phyloP scores from a whole-genome alignment of 2,329 filamentous ascomycete genomes.

The Exophiala bonariae region DNA sequence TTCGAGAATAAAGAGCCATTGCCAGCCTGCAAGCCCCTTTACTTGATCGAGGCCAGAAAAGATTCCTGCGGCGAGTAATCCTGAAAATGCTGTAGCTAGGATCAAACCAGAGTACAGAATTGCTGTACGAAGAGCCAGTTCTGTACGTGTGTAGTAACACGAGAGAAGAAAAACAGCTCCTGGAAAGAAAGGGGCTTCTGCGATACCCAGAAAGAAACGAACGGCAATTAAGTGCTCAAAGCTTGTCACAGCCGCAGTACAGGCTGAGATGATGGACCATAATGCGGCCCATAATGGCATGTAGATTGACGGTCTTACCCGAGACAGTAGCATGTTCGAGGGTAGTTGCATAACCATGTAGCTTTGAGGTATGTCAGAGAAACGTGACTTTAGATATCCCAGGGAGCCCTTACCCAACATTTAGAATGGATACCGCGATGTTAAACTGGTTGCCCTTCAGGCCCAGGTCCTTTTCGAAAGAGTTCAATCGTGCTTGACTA shows the following conservation, averaged over 20 bases:
- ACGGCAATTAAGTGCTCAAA: constrained; percentile 41
- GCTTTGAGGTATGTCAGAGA: not conserved
- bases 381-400: not conserved
- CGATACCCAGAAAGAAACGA: constrained; percentile 42
- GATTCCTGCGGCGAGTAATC: constrained; percentile 57
- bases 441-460: constrained; percentile 35
- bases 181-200: constrained; percentile 54
- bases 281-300: constrained; percentile 37
- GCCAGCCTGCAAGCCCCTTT: constrained; percentile 57
- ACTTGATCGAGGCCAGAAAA: constrained; percentile 59
- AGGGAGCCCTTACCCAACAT: constrained; percentile 56
- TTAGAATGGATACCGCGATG: constrained; percentile 45
- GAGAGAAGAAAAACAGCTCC: constrained; percentile 58
- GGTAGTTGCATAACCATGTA: constrained; percentile 24
- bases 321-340: constrained; percentile 32
- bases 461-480: constrained; percentile 46
- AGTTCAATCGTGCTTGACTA: constrained; percentile 10
- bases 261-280: constrained; percentile 36
- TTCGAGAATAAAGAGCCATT: constrained; percentile 61
- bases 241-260: constrained; percentile 36
- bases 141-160: constrained; percentile 65
- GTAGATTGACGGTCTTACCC: constrained; percentile 42
- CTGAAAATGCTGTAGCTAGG: constrained; percentile 60
- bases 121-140: constrained; percentile 54
- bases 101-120: constrained; percentile 61